These are phyloP conservation scores for Claviceps spartinae DNA, from an alignment of 2,329 filamentous ascomycete genomes.

Conservation along the genomic window DNA sequence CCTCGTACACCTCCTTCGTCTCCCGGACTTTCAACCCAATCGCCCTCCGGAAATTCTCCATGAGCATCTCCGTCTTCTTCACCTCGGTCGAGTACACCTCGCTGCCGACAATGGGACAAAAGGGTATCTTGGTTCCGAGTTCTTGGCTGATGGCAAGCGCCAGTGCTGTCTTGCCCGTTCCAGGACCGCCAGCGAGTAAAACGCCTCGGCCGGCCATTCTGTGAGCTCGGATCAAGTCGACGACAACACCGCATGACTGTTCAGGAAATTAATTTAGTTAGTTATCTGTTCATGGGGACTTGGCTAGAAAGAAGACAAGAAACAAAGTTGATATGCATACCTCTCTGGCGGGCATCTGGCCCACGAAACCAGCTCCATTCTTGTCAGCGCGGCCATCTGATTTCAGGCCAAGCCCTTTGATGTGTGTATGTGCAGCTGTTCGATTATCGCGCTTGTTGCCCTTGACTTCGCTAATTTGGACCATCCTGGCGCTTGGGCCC, in stretches of 20 bases:
- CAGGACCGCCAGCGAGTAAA: slow-evolving; percentile 82
- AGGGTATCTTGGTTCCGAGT: slow-evolving; percentile 93
- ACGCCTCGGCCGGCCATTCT: slow-evolving; percentile 97
- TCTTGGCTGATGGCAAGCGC: slow-evolving; percentile 94
- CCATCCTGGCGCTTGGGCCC: slow-evolving; percentile 42
- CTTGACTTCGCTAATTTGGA: slow-evolving; percentile 89
- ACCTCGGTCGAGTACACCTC: slow-evolving; percentile 97
- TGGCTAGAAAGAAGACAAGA: not conserved
- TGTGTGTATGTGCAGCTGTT: slow-evolving; percentile 94
- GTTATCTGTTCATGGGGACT: slow-evolving; percentile 6
- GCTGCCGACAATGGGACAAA: slow-evolving; percentile 95
- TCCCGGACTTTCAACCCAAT: slow-evolving; percentile 95
- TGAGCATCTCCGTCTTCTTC: slow-evolving; percentile 97
- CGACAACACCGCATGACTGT: slow-evolving; percentile 85
- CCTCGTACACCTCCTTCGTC: slow-evolving; percentile 98
- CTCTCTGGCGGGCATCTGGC: slow-evolving; percentile 78
- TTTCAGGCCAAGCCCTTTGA: slow-evolving; percentile 84
- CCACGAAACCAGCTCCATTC: slow-evolving; percentile 73
- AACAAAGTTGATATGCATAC: slow-evolving; percentile 30
- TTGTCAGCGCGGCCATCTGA: slow-evolving; percentile 74
- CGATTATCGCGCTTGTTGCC: slow-evolving; percentile 89
- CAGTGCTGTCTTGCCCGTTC: slow-evolving; percentile 93
- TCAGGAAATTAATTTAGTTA: slow-evolving; percentile 1
- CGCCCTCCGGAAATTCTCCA: slow-evolving; percentile 97
- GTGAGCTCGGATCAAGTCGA: slow-evolving; percentile 88